Percentiles rank a stretch among this genome's conserved stretches.
Conservation (phyloP, 2,329 filamentous ascomycete genomes). For the Juglanconis sp. region DNA sequence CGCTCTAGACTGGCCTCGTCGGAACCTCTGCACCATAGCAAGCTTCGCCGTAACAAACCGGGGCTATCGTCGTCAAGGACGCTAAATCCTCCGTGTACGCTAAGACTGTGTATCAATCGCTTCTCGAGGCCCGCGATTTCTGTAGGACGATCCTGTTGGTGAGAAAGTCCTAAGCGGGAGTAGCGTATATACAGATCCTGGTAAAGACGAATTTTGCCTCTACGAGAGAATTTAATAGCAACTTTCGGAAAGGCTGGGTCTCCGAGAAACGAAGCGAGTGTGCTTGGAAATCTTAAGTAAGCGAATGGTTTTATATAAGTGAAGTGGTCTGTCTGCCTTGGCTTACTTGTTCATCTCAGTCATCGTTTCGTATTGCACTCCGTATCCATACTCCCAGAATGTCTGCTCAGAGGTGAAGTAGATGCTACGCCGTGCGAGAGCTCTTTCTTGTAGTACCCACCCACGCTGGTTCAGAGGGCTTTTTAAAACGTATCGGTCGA, state of each 20-base stretch:
- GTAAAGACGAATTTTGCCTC: slow-evolving; percentile 23
- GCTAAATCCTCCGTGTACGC: slow-evolving; percentile 27
- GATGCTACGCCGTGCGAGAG: slow-evolving; percentile 34
- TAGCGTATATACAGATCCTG: slow-evolving; percentile 28
- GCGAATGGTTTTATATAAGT: background rate
- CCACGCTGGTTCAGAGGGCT: slow-evolving; percentile 31
- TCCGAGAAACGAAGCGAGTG: slow-evolving; percentile 23
- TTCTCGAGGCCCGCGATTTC: slow-evolving; percentile 32
- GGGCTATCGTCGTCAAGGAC: slow-evolving; percentile 26
- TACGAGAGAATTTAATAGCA: slow-evolving; percentile 11
- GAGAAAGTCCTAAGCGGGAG: slow-evolving; percentile 26
- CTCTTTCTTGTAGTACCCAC: slow-evolving; percentile 38
- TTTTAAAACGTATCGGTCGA: slow-evolving; percentile 29
- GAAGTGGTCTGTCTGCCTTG: background rate
- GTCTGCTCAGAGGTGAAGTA: slow-evolving; percentile 34
- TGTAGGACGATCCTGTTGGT: slow-evolving; percentile 25
- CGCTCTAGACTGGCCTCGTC: background rate
- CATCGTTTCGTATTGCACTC: slow-evolving; percentile 33
- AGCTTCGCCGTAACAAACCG: slow-evolving; percentile 24
- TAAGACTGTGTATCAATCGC: slow-evolving; percentile 24
- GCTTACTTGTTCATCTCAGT: slow-evolving; percentile 31
- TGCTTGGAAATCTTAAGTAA: background rate
- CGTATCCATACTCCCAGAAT: slow-evolving; percentile 37
- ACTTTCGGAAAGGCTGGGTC: slow-evolving; percentile 27
- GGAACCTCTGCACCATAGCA: slow-evolving; percentile 25